Evolutionary conservation across 75 land plant genomes (phyloP), one percentile per base, ranked within the genome.

Genomic region (Pinus albicaulis): DNA sequence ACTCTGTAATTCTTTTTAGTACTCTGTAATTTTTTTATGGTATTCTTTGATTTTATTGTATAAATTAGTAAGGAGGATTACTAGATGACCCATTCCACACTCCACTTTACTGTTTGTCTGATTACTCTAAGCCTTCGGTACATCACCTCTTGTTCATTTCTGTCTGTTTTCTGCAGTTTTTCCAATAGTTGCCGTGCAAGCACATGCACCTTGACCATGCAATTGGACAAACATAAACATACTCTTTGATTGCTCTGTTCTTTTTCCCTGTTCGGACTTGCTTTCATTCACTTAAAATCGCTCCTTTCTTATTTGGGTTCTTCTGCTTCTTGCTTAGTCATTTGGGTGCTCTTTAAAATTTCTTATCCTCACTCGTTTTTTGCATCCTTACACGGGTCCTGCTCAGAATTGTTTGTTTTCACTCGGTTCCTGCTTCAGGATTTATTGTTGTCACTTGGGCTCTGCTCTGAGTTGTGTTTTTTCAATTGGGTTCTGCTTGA

Each of bases 141-240:
- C 68, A 64, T 31, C 38, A 22, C 48, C 48, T 20, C 20, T 68
- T 68, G 7, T 13, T 68, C 11, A 24, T n/a, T 20, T 44, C 41
- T 68, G 20, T 26, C 28, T 24, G 12, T 13, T 61, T 61, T 24
- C 68, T 41, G 71, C 71, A 41, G 53, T 20, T 68, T 41, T n/a
- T n/a, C 48, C 71, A 23, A 68, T 23, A 68, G 48, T n/a, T 68
- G 41, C 71, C 71, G 71, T 68, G 71, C 71, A 68, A 68, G 71
- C 53, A 68, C 71, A 68, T 68, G 71, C 48, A 7, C 4, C 52
- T 68, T 41, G 52, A 68, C 53, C 17, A 19, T 48, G 12, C 10
- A 48, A 48, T 48, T 48, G 53, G 13, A 48, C 53, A 3, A 12
- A 48, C 53, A 48, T 10, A 48, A 48, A 38, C 48, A 24, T 31